These are phyloP conservation scores for Nectriaceae sp. DNA, from an alignment of 2,329 filamentous ascomycete genomes.

Conservation along the genomic window DNA sequence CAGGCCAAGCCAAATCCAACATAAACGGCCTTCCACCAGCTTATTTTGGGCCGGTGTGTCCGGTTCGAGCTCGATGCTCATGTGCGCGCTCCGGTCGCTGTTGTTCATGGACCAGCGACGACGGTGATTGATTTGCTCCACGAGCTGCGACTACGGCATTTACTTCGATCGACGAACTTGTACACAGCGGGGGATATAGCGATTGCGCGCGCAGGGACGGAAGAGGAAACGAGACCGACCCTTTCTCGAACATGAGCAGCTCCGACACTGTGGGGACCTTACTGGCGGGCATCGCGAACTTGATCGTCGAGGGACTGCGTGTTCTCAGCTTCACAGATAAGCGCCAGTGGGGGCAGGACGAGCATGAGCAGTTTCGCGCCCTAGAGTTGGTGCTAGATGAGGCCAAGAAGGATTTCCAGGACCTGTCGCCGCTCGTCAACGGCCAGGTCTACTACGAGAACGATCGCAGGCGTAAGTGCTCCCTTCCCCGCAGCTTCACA, in stretches of 20 bases:
- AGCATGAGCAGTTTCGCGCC: conserved; percentile 59
- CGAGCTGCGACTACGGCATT: not conserved
- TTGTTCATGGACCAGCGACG: conserved; percentile 30
- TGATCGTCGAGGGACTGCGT: conserved; percentile 54
- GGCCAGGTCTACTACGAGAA: conserved; percentile 60
- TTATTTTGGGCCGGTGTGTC: conserved; percentile 3
- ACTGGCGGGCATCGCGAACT: conserved; percentile 58
- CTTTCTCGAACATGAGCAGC: conserved; percentile 37
- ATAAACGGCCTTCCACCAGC: conserved; percentile 9
- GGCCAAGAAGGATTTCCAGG: conserved; percentile 62
- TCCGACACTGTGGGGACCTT: conserved; percentile 58
- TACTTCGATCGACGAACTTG: too few relatives aligned
- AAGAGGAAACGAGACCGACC: too few relatives aligned
- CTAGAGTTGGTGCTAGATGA: conserved; percentile 59
- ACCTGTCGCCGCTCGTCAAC: conserved; percentile 55
- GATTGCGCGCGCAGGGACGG: too few relatives aligned
- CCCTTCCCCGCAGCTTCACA: conserved; percentile 1
- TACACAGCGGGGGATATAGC: too few relatives aligned
- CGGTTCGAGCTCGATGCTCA: conserved; percentile 25
- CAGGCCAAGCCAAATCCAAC: conserved; percentile 3
- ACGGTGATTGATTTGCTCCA: conserved; percentile 19
- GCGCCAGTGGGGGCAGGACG: conserved; percentile 58
- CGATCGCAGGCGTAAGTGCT: conserved; percentile 52
- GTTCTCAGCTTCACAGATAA: conserved; percentile 60
- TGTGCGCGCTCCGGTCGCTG: conserved; percentile 26